phyloP scores from a whole-genome alignment of 192 early-diverging fungal genomes.

The Cladochytrium replicatum region DNA sequence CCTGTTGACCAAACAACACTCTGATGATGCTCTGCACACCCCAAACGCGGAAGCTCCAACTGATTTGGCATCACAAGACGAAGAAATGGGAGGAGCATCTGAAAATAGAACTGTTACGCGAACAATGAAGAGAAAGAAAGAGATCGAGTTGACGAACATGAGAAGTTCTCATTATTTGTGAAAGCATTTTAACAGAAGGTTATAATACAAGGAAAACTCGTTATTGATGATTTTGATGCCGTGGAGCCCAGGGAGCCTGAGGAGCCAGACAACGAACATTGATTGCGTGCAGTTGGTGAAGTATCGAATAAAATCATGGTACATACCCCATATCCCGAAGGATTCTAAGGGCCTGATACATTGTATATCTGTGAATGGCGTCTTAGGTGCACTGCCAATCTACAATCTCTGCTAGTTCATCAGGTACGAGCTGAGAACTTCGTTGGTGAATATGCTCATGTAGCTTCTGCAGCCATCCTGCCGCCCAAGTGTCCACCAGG shows the following conservation, averaged over 20 bases:
- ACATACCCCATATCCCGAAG: constrained; percentile 78
- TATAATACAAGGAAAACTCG: background rate
- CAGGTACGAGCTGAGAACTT: constrained; percentile 22
- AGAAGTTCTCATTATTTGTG: background rate
- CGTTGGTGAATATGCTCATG: background rate
- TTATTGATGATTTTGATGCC: background rate
- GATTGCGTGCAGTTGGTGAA: constrained; percentile 47
- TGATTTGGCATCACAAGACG: background rate
- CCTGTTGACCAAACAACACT: background rate
- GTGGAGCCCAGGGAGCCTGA: background rate
- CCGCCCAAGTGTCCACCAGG: constrained; percentile 58
- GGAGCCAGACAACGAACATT: constrained; percentile 17
- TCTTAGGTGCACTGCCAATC: constrained; percentile 70
- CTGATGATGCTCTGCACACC: background rate
- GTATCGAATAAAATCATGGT: constrained; percentile 79
- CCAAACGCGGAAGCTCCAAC: background rate
- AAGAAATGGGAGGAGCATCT: background rate
- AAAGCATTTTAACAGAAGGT: background rate
- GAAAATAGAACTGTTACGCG: background rate
- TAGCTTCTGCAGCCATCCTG: constrained; percentile 51
- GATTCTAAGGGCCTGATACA: constrained; percentile 45
- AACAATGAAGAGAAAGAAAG: constrained; percentile 9
- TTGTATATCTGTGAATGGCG: constrained; percentile 79
- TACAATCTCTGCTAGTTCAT: constrained; percentile 53
- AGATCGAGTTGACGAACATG: background rate